Conservation (phyloP, 1,139 yeast species). For the Saccharomyces hybrid region DNA sequence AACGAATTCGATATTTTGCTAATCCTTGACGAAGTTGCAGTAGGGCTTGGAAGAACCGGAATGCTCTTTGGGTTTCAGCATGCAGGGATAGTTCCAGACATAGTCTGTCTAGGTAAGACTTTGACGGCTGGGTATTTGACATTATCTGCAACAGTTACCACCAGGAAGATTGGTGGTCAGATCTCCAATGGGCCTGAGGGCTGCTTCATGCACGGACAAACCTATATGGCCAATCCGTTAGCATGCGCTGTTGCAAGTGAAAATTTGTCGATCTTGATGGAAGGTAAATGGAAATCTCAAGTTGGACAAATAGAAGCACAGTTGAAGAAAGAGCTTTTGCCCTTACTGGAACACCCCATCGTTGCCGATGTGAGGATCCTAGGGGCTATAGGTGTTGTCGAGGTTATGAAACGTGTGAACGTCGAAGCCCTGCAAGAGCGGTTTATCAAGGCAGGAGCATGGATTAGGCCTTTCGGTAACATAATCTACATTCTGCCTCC, state of each 20-base stretch:
- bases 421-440: conserved; percentile 18
- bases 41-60: conserved; percentile 34
- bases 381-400: conserved; percentile 32
- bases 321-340: conserved; percentile 20
- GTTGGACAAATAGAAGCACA: conserved; percentile 21
- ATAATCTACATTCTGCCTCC: conserved; percentile 31
- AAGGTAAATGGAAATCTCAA: conserved; percentile 22
- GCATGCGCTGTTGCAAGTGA: conserved; percentile 33
- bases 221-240: conserved; percentile 35
- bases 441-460: conserved; percentile 23
- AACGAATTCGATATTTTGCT: conserved; percentile 29
- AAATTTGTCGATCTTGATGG: conserved; percentile 27
- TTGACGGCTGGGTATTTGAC: conserved; percentile 33
- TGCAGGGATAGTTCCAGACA: conserved; percentile 30
- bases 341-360: conserved; percentile 9
- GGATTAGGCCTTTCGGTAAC: conserved; percentile 28
- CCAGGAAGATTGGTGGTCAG: conserved; percentile 16
- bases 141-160: conserved; percentile 29
- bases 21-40: conserved; percentile 33
- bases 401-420: conserved; percentile 22
- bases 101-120: conserved; percentile 30
- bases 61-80: conserved; percentile 30
- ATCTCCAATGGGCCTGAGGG: conserved; percentile 18
- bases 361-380: conserved; percentile 13
- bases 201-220: conserved; percentile 33